phyloP scores from a whole-genome alignment of 2,329 filamentous ascomycete species.

The Endothia cerciana region DNA sequence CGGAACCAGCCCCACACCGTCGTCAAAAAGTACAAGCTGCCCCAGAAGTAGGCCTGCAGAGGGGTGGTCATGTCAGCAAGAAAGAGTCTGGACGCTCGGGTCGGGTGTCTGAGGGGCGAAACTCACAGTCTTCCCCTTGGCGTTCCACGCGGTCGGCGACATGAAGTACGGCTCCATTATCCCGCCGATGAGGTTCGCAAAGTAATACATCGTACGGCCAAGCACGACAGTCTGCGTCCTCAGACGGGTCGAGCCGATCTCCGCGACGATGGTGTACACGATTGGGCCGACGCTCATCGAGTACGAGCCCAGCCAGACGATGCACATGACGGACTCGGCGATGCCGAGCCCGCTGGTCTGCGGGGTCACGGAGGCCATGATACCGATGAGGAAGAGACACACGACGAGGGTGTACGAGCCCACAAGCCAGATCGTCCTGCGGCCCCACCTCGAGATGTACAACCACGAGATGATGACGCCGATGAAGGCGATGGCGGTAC shows the following conservation, averaged over 20 bases:
- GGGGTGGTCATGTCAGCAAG: not conserved
- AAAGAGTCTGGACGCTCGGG: accelerated
- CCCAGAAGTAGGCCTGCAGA: conserved; percentile 49
- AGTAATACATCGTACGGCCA: conserved; percentile 46
- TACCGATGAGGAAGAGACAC: conserved; percentile 49
- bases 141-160: conserved; percentile 45
- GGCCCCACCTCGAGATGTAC: conserved; percentile 47
- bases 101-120: no score
- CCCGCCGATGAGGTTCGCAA: conserved; percentile 47
- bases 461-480: conserved; percentile 50
- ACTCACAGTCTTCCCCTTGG: conserved; percentile 44
- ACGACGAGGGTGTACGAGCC: conserved; percentile 45
- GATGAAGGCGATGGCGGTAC: conserved; percentile 48
- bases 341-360: conserved; percentile 42
- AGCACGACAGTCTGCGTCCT: conserved; percentile 52
- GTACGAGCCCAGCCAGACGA: conserved; percentile 51
- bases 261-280: conserved; percentile 49
- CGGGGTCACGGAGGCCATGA: conserved; percentile 44
- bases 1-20: conserved; percentile 48
- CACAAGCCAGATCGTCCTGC: conserved; percentile 46
- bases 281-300: conserved; percentile 50
- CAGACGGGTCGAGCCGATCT: conserved; percentile 50
- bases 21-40: conserved; percentile 41
- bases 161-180: conserved; percentile 45
- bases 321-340: conserved; percentile 45